Evolutionary conservation across 768 basidiomycete species (phyloP), one percentile per base, ranked within the genome.

Genomic region (Rubroboletus satanas): DNA sequence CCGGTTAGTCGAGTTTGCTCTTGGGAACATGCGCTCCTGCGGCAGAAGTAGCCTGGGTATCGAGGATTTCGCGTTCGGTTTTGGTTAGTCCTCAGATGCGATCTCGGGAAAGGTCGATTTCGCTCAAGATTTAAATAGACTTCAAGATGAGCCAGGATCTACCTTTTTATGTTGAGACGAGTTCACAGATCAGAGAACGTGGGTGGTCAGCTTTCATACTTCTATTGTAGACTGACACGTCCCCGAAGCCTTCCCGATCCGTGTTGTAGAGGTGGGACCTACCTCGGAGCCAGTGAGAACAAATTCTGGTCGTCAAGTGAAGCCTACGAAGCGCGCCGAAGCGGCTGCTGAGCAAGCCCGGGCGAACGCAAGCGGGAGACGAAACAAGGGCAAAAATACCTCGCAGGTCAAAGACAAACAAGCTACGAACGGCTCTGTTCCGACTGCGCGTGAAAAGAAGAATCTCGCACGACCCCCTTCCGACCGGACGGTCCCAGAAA

Each of bases 81-180:
- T 66, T 18, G 68, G 68, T 71, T 10, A 15, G 65, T 60, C 32
- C 23, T 51, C 32, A 17, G 2, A 33, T 36, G 28, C 35, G 23
- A 41, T 51, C 31, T 33, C 8, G 28, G 17, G 5, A 43, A 17
- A 51, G 46, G 26, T 45, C 12, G 12, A 17, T 9, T 17, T 50
- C 11, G 31, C 45, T 57, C 18, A 55, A 6, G 15, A 21, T 18
- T 47, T 31, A 23, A 39, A 41, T 26, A 70, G 68, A 70, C 39
- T 66, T 70, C 35, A 54, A 29, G 31, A 70, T 70, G 64, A 71
- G 66, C 51, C 68, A 71, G 14, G 64, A 70, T 21, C 29, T 70
- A 15, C 68, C 70, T 10, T 70, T 70, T 51, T 56, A 52, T 32
- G 68, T 61, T 1, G 62, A 71, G 23, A 59, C 68, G 23, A 56